Conservation (phyloP, 768 basidiomycete species). For the Goffeauzyma gilvescens region DNA sequence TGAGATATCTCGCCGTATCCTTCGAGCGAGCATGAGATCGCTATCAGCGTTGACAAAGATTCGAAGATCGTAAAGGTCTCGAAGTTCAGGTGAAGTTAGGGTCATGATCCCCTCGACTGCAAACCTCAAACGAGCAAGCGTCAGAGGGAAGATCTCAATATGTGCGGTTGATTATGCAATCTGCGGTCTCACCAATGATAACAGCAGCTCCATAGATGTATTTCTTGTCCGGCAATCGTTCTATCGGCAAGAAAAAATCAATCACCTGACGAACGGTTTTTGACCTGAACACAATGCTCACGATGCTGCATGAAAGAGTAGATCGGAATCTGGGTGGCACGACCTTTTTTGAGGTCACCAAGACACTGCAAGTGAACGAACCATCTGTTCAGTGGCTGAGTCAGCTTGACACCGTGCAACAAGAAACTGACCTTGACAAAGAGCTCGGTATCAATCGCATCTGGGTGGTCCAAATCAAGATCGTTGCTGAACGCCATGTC, state of each 20-base stretch:
- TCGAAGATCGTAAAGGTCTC: conserved; percentile 80
- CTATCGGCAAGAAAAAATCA: conserved; percentile 12
- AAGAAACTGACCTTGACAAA: conserved; percentile 49
- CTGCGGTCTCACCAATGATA: conserved; percentile 42
- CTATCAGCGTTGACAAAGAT: conserved; percentile 45
- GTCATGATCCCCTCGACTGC: conserved; percentile 82
- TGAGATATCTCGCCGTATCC: conserved; percentile 67
- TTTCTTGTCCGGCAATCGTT: conserved; percentile 37
- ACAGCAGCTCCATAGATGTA: conserved; percentile 86
- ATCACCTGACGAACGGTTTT: no score
- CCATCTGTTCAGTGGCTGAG: background rate
- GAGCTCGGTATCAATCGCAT: conserved; percentile 74
- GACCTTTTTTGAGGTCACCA: conserved; percentile 59
- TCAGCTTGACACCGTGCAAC: no score
- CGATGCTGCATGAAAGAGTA: conserved; percentile 90
- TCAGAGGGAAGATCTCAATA: no score
- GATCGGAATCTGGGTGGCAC: conserved; percentile 61
- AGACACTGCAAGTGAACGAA: conserved; percentile 60
- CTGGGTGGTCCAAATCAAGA: conserved; percentile 53
- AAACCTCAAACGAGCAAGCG: background rate
- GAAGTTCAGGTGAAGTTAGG: conserved; percentile 55
- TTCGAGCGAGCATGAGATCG: conserved; percentile 88
- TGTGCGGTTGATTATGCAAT: background rate
- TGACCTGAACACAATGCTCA: no score
- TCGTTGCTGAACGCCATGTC: conserved; percentile 59